phyloP scores from a whole-genome alignment of 306 rosid species.

The Trifolium repens region DNA sequence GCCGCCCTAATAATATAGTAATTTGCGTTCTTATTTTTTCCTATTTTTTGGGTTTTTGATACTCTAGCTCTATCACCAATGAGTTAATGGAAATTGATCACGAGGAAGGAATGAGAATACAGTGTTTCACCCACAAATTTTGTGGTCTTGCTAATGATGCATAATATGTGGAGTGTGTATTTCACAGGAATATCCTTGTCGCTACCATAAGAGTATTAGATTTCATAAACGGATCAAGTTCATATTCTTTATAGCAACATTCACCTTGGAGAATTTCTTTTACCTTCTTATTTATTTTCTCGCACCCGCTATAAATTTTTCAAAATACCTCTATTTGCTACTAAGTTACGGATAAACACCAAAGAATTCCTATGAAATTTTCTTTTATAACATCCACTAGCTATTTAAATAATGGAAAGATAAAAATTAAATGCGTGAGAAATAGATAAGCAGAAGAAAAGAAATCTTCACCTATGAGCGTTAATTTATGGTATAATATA shows the following conservation, averaged over 20 bases:
- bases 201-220: background rate
- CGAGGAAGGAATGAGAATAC: slow-evolving; percentile 6
- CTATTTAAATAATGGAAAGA: too few relatives aligned
- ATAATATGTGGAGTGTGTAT: background rate
- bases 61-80: background rate
- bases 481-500: too few relatives aligned
- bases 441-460: too few relatives aligned
- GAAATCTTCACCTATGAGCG: background rate
- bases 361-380: too few relatives aligned
- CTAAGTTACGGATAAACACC: too few relatives aligned
- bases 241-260: background rate
- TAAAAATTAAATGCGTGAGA: too few relatives aligned
- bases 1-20: too few relatives aligned
- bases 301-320: too few relatives aligned
- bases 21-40: background rate
- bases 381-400: too few relatives aligned
- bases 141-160: slow-evolving; percentile 29
- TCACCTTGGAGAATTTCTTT: background rate
- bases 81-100: background rate
- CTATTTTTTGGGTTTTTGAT: background rate
- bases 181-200: background rate
- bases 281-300: too few relatives aligned
- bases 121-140: slow-evolving; percentile 19
- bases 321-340: too few relatives aligned
- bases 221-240: background rate